Percentiles rank a stretch among this genome's conserved stretches.
These are phyloP conservation scores for Suillus fuscotomentosus DNA, from an alignment of 768 basidiomycete genomes.

Conservation along the genomic window DNA sequence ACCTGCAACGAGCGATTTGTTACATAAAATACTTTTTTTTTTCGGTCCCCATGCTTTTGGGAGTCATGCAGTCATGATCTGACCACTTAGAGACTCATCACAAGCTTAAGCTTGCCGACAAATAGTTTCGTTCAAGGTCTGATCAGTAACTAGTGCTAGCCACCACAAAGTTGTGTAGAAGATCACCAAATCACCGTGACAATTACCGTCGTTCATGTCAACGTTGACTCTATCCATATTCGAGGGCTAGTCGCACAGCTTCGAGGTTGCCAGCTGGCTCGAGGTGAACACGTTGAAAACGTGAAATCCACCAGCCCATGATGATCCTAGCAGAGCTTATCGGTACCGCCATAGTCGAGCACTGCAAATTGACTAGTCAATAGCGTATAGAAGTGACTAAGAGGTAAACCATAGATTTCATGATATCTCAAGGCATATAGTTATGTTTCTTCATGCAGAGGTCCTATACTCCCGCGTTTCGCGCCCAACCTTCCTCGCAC, in stretches of 20 bases:
- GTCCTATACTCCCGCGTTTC: neutral
- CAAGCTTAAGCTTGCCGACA: neutral
- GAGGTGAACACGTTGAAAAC: conserved; percentile 1
- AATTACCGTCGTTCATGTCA: neutral
- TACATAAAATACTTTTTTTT: neutral
- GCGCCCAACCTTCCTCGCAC: conserved; percentile 39
- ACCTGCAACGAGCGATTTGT: neutral
- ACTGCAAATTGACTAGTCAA: neutral
- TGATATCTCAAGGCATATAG: neutral
- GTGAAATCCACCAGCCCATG: neutral
- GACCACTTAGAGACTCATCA: neutral
- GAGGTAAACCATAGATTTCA: neutral
- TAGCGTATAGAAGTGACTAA: neutral
- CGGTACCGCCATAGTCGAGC: neutral
- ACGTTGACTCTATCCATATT: neutral
- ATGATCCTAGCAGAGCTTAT: neutral
- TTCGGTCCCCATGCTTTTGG: neutral
- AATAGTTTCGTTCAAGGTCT: neutral
- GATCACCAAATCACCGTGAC: neutral
- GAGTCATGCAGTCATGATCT: too few species aligned
- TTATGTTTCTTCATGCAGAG: too few species aligned
- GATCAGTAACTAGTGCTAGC: neutral
- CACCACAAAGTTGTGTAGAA: neutral
- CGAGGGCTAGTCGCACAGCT: neutral
- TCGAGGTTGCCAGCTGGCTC: neutral